Evolutionary conservation across 2,329 filamentous ascomycete genomes (phyloP).

Genomic region (Trichoderma sp.): DNA sequence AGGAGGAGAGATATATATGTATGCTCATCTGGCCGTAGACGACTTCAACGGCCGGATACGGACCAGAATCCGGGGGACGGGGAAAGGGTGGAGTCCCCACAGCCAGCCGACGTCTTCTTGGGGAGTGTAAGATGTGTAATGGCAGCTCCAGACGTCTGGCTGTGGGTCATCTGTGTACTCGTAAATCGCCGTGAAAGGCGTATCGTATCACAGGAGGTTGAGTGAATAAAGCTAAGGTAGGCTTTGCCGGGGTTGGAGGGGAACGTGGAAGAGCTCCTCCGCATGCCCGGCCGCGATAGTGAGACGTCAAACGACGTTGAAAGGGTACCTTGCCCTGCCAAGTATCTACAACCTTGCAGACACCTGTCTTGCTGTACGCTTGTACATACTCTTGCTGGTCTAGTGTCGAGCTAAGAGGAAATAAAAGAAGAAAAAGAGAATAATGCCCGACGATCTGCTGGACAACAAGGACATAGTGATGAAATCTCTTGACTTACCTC

Average conservation of each 20-base stretch:
- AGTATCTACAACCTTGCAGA: constrained; percentile 9
- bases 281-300: constrained; percentile 16
- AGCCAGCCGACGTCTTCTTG: background rate
- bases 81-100: constrained; percentile 17
- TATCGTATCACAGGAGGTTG: background rate
- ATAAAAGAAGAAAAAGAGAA: background rate
- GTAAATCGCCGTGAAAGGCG: background rate
- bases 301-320: background rate
- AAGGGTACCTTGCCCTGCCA: constrained; percentile 4
- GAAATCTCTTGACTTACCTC: constrained; percentile 5
- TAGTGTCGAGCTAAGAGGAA: background rate
- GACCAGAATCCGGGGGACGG: constrained; percentile 16
- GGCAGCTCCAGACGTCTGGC: background rate
- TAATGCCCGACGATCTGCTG: background rate
- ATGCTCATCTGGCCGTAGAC: background rate
- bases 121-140: background rate
- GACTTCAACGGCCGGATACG: constrained; percentile 3
- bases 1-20: constrained; percentile 2
- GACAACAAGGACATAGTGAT: background rate
- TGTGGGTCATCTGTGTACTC: constrained; percentile 4
- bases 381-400: background rate
- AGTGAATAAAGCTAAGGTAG: background rate
- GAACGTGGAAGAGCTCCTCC: constrained; percentile 12
- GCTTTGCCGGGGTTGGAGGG: constrained; percentile 4
- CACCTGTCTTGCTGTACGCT: background rate